These are phyloP conservation scores for Sugiyamaella boreocaroliniensis DNA, from an alignment of 805 yeast genomes.

Conservation along the genomic window DNA sequence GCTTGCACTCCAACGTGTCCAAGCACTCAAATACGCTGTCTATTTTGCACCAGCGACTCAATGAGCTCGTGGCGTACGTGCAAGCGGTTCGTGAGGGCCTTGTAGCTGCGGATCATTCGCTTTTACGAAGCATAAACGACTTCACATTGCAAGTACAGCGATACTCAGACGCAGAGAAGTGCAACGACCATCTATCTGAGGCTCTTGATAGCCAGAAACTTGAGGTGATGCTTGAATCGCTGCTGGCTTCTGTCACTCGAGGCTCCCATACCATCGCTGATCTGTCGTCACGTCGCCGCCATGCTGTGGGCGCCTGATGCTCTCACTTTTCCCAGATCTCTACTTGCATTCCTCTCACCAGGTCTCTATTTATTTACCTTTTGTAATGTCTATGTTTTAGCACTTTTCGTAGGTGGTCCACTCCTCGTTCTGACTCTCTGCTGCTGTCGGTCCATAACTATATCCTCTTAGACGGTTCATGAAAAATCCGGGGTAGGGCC, in stretches of 20 bases:
- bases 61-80: slow-evolving; percentile 19
- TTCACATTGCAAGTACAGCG: slow-evolving; percentile 15
- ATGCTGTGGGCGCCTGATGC: neutral
- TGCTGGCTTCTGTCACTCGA: slow-evolving; percentile 20
- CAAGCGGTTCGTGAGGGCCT: slow-evolving; percentile 10
- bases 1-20: slow-evolving; percentile 4
- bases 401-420: neutral
- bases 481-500: neutral
- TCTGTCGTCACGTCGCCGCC: neutral
- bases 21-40: slow-evolving; percentile 23
- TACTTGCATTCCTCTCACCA: neutral
- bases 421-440: neutral
- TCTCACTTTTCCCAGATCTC: neutral
- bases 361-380: neutral
- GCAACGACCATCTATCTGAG: slow-evolving; percentile 6
- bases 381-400: neutral
- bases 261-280: neutral
- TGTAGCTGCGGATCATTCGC: slow-evolving; percentile 14
- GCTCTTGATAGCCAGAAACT: slow-evolving; percentile 18
- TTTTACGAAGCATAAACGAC: slow-evolving; percentile 21
- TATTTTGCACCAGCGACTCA: slow-evolving; percentile 21
- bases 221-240: slow-evolving; percentile 21
- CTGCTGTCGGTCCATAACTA: neutral
- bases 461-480: too few species aligned
- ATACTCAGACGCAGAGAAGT: neutral